A percentile compares a stretch with the other conserved stretches of the same genome.
These are phyloP conservation scores for Talaromyces sp. DNA, from an alignment of 2,329 filamentous ascomycete species.

Conservation along the genomic window DNA sequence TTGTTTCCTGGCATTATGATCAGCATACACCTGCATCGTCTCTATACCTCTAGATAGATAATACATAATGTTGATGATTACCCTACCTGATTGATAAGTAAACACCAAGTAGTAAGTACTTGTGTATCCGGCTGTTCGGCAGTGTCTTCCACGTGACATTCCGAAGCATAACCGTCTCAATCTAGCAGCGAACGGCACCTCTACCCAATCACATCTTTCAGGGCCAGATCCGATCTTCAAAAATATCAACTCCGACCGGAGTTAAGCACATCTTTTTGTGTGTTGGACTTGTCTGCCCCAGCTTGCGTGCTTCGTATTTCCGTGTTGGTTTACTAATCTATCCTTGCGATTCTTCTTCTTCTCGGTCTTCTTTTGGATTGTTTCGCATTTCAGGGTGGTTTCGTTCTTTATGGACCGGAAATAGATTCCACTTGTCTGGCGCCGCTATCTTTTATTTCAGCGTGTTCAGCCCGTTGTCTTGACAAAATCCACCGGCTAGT, in stretches of 20 bases:
- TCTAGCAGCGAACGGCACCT: not conserved
- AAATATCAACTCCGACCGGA: slow-evolving; percentile 3
- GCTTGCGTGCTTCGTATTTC: not conserved
- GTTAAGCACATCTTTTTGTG: not conserved
- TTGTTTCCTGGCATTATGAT: not conserved
- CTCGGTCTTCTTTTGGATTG: not conserved
- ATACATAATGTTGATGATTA: not conserved
- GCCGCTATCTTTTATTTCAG: not conserved
- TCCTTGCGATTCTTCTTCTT: not conserved
- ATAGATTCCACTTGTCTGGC: not conserved
- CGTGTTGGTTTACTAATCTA: not conserved
- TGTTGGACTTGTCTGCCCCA: not conserved
- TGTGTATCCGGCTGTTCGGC: not conserved
- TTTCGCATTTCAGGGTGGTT: not conserved
- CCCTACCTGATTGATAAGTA: too few species aligned
- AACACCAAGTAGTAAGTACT: too few species aligned
- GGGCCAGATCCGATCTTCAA: not conserved
- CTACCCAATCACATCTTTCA: not conserved
- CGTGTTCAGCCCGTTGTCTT: not conserved
- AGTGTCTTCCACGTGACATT: not conserved
- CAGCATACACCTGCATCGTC: not conserved
- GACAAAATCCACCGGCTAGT: not conserved
- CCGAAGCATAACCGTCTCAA: not conserved
- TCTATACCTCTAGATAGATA: not conserved
- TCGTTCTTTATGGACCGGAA: not conserved